Evolutionary conservation across 441 rosid genomes (phyloP).

Genomic region (Manihot esculenta): DNA sequence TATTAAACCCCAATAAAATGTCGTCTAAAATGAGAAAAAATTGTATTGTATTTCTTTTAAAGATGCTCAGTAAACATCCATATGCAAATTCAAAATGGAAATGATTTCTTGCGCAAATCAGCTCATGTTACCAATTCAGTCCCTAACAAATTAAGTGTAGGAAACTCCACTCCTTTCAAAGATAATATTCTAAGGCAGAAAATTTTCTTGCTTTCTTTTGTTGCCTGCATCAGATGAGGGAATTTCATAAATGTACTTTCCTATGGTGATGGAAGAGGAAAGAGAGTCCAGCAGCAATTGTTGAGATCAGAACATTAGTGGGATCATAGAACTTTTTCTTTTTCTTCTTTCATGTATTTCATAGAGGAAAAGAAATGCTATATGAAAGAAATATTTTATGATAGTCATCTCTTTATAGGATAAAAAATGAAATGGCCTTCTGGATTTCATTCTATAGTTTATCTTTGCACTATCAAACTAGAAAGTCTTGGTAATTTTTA

Average conservation of each 20-base stretch:
- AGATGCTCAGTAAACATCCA: background rate
- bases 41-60: background rate
- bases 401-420: background rate
- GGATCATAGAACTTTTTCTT: background rate
- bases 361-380: background rate
- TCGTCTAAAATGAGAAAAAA: background rate
- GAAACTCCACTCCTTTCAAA: background rate
- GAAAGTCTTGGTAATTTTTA: too few species aligned
- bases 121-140: too few species aligned
- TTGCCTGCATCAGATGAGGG: background rate
- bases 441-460: background rate
- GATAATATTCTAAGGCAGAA: background rate
- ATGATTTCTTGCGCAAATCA: background rate
- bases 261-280: background rate
- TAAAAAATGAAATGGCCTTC: background rate
- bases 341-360: background rate
- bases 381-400: background rate
- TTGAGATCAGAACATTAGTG: background rate
- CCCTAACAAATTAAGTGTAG: background rate
- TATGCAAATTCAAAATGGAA: constrained; percentile 5
- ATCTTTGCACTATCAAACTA: background rate
- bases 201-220: background rate
- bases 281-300: background rate
- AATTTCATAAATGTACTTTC: background rate
- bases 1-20: background rate